Evolutionary conservation across 345 rosid genomes (phyloP), one percentile per base, ranked within the genome.

Genomic region (Rhodamnia argentea): DNA sequence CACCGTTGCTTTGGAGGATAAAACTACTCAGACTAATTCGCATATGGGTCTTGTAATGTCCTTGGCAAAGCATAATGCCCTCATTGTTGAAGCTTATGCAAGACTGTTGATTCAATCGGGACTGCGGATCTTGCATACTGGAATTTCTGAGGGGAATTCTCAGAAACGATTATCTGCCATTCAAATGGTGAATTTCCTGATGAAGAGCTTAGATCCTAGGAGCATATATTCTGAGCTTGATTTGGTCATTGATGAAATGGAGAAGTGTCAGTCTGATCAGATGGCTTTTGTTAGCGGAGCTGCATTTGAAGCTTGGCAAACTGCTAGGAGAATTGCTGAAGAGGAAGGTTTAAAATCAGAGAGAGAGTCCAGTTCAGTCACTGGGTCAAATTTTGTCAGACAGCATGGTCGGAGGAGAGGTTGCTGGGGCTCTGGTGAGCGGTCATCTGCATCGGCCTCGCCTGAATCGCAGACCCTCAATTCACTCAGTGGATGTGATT

Each of bases 31-130:
- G 88, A 91, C 92, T 26, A 93, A 93, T 87, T 90, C 93, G 24
- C 98, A 94, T 74, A 93, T 94, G 92, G 94, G 94, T n/a, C 83
- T 98, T 70, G 98, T 93, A 51, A 94, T 93, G 98, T 87, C 97
- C 62, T 88, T 98, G 87, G 96, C 98, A 14, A 93, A 96, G 92
- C 97, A 93, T 85, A 98, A 94, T 90, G 89, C 98, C 89, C 84
- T 96, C 83, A 92, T 92, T 29, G 98, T 96, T 58, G 99, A 98
- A 90, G 98, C 98, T 8, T 98, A 98, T 89, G 96, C 98, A 13
- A 92, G 99, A 88, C 62, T 98, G 91, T 90, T 96, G 86, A 92
- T 96, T 86, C 95, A 91, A 22, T 92, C 98, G 6, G 98, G 99
- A 13, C 58, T 98, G 88, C 88, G 92, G 27, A 93, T 96, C 70